Evolutionary conservation across 495 filamentous ascomycete genomes (phyloP), one percentile per base, ranked within the genome.

Genomic region (Aspergillus haitiensis): DNA sequence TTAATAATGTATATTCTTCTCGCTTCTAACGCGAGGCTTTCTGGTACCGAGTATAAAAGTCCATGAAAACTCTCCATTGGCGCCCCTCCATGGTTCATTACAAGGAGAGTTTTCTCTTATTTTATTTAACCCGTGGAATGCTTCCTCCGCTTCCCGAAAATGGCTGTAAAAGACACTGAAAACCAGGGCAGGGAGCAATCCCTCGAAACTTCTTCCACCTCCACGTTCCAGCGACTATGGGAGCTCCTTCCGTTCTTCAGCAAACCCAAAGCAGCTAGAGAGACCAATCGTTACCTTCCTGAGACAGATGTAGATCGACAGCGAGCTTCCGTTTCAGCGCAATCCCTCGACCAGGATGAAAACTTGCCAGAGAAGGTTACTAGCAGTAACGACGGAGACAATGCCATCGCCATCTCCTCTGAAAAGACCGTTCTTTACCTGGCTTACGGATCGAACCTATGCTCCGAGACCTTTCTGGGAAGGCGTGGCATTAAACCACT

Each of bases 371-470:
- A 67, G 32, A 72, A 69, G 52, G 53, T 73, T 13, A 27, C 62
- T 1, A 42, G 47, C 9, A 48, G 64, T 18, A 55, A 65, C 50
- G 51, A 66, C 34, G 59, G 39, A 13, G 50, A 67, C 5, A 54
- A 64, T 33, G 59, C 70, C 32, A 56, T 46, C 16, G 45, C 44
- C 13, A 33, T 36, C 12, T 62, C 59, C 3, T 39, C 63, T 35
- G 55, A 67, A 27, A 55, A 79, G 31, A 91, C 90, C 3, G 78
- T 96, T 51, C 81, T 96, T 47, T 98, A 98, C 75, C 84, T 98
- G 10, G 94, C 94, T 40, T 98, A 98, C 65, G 94, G 94, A 61
- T 96, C 92, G 51, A 98, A 98, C 70, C 82, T 98, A 56, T 81
- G 76, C 52, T 79, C 86, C 15, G 70, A 87, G 66, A 92, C 88